Evolutionary conservation across 176 grass and related monocot genomes (phyloP).

Genomic region (Oryza brachyantha): DNA sequence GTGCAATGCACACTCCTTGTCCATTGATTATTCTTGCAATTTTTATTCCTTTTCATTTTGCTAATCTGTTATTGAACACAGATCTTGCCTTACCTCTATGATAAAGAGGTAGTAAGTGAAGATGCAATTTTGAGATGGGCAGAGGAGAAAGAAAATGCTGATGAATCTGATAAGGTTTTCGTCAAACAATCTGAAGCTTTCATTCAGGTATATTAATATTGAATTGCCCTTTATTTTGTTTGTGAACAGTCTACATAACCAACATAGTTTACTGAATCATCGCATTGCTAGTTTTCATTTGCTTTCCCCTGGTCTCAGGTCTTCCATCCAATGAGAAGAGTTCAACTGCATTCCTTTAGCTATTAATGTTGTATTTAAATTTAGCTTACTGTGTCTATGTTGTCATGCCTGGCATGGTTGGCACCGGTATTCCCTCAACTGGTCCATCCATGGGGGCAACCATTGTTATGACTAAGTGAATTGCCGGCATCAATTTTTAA

Average conservation of each 20-base stretch:
- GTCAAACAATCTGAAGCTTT: slow-evolving; percentile 73
- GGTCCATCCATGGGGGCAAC: no score
- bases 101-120: slow-evolving; percentile 72
- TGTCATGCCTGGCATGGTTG: neutral
- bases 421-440: neutral
- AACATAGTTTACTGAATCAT: neutral
- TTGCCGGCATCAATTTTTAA: neutral
- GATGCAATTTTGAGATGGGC: slow-evolving; percentile 89
- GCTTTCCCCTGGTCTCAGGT: neutral
- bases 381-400: neutral
- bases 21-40: neutral
- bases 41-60: slow-evolving; percentile 5
- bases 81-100: slow-evolving; percentile 66
- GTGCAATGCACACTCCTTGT: neutral
- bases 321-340: neutral
- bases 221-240: neutral
- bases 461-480: neutral
- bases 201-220: slow-evolving; percentile 55
- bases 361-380: neutral
- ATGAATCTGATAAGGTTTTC: slow-evolving; percentile 85
- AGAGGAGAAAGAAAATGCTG: slow-evolving; percentile 68
- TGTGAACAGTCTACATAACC: neutral
- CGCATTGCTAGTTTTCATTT: neutral
- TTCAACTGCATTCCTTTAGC: neutral
- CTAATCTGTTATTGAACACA: slow-evolving; percentile 30